Evolutionary conservation across 257 asterid species (phyloP).

Genomic region (Nicotiana undulata): DNA sequence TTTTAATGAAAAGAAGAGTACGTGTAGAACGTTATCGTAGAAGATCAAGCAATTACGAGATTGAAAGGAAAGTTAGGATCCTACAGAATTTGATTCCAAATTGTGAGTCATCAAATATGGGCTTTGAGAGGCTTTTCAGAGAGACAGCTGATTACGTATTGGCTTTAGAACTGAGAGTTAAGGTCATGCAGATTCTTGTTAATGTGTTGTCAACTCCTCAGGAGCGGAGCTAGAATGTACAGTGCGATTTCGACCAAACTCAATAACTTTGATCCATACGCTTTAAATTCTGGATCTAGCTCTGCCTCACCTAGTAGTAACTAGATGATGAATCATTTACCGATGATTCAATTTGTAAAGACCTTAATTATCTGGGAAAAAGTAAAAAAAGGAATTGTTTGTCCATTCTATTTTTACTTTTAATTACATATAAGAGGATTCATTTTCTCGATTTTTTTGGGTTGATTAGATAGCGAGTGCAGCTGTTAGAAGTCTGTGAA

Average conservation of each 20-base stretch:
- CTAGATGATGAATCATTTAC: background rate
- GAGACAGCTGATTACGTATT: slow-evolving; percentile 56
- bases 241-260: no score
- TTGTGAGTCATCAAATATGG: slow-evolving; percentile 29
- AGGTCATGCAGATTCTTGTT: slow-evolving; percentile 50
- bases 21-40: slow-evolving; percentile 16
- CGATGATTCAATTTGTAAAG: no score
- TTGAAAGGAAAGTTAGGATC: slow-evolving; percentile 37
- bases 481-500: background rate
- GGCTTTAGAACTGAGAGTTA: slow-evolving; percentile 45
- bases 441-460: background rate
- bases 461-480: background rate
- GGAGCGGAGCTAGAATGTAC: no score
- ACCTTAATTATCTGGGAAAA: background rate
- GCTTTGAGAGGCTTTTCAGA: slow-evolving; percentile 36
- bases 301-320: no score
- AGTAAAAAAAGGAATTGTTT: background rate
- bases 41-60: slow-evolving; percentile 7
- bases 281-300: no score
- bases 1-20: slow-evolving; percentile 32
- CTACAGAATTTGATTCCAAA: slow-evolving; percentile 54
- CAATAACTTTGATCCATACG: no score
- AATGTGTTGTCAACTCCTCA: slow-evolving; percentile 19
- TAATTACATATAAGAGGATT: background rate
- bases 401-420: background rate